These are phyloP conservation scores for Closterium sp. DNA, from an alignment of 139 green algal genomes.

Conservation along the genomic window DNA sequence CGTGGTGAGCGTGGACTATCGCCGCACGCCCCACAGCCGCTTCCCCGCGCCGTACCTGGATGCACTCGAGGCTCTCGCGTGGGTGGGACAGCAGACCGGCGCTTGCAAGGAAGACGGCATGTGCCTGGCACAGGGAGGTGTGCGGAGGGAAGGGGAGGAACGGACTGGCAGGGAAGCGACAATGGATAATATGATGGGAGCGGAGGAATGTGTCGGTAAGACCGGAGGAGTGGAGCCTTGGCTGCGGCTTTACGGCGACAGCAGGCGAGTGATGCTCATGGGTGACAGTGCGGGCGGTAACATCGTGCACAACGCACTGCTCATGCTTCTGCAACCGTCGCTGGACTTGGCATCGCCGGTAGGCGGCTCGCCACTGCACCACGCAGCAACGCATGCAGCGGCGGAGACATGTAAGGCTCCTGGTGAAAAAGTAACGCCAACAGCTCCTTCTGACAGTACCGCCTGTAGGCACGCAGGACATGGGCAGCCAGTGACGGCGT, in stretches of 20 bases:
- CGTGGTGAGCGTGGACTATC: slow-evolving; percentile 21
- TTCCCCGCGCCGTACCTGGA: slow-evolving; percentile 30
- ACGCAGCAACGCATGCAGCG: too few species aligned
- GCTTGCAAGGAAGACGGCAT: not conserved
- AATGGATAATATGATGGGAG: too few species aligned
- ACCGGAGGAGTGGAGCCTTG: not conserved
- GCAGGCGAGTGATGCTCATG: not conserved
- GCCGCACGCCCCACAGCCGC: slow-evolving; percentile 14
- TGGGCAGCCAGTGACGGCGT: not conserved
- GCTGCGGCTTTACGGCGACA: not conserved
- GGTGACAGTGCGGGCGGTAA: slow-evolving; percentile 35
- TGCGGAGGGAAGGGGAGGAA: not conserved
- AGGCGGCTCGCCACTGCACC: not conserved
- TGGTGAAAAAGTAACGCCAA: too few species aligned
- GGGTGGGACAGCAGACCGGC: not conserved
- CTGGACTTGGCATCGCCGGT: not conserved
- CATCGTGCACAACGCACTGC: slow-evolving; percentile 10
- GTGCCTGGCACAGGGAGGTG: slow-evolving; percentile 7
- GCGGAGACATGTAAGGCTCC: too few species aligned
- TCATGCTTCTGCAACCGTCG: not conserved
- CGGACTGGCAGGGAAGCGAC: too few species aligned
- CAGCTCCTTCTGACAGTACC: not conserved
- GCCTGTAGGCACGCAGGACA: too few species aligned
- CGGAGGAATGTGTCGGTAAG: too few species aligned
- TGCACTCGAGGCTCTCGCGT: slow-evolving; percentile 7